Conservation (phyloP, 2,329 filamentous ascomycete species). For the Aspergillus piperis region DNA sequence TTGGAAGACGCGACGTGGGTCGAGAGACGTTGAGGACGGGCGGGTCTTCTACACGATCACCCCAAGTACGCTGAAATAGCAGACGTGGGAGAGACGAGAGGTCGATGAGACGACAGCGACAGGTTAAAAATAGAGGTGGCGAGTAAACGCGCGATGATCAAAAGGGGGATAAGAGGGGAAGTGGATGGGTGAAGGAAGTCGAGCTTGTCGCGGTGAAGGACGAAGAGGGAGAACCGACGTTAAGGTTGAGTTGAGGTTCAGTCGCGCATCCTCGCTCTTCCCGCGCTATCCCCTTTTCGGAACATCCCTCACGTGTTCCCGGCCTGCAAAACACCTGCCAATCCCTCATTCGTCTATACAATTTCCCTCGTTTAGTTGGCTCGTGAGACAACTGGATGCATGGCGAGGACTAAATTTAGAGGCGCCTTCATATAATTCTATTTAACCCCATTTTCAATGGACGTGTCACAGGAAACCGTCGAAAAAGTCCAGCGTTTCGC, state of each 20-base stretch:
- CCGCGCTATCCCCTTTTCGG: conserved; percentile 25
- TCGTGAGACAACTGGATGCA: not conserved
- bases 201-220: conserved; percentile 21
- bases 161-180: conserved; percentile 9
- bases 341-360: not conserved
- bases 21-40: conserved; percentile 13
- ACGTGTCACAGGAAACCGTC: conserved; percentile 33
- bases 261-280: conserved; percentile 17
- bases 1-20: conserved; percentile 18
- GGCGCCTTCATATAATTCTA: not conserved
- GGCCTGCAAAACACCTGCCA: not conserved
- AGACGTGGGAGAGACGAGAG: conserved; percentile 5
- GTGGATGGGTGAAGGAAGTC: conserved; percentile 13
- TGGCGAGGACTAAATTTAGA: not conserved
- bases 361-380: not conserved
- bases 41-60: conserved; percentile 20
- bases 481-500: conserved; percentile 39
- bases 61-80: conserved; percentile 2
- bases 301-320: conserved; percentile 17
- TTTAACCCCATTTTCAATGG: conserved; percentile 25
- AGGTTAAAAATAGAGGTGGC: not conserved
- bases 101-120: not conserved
- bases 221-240: conserved; percentile 22
- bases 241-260: conserved; percentile 19
- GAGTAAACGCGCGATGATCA: conserved; percentile 11